Evolutionary conservation across 1,139 yeast species (phyloP).

Genomic region (Saccharomyces hybrid): DNA sequence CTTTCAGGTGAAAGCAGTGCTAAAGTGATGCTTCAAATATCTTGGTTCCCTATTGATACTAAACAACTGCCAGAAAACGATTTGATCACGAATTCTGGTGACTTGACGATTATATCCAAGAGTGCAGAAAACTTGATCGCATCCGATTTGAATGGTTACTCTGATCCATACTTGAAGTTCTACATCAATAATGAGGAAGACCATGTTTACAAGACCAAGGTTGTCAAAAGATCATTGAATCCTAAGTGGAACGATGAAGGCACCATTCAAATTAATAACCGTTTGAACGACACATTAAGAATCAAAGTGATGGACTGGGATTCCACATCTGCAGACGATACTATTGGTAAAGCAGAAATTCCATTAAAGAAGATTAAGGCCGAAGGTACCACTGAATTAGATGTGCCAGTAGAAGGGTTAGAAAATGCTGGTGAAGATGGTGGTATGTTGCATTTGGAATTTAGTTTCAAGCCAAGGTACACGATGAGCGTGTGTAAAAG

Average conservation of each 20-base stretch:
- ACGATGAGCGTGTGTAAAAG: constrained; percentile 36
- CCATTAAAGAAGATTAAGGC: constrained; percentile 57
- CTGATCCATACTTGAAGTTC: constrained; percentile 81
- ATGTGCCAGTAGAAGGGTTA: constrained; percentile 43
- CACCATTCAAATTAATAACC: constrained; percentile 45
- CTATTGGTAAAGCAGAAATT: constrained; percentile 60
- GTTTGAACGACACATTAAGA: constrained; percentile 52
- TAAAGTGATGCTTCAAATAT: constrained; percentile 51
- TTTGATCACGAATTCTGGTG: constrained; percentile 69
- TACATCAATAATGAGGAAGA: constrained; percentile 54
- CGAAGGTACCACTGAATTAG: constrained; percentile 44
- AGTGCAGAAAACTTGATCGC: constrained; percentile 67
- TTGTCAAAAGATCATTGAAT: constrained; percentile 73
- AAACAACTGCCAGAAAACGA: constrained; percentile 66
- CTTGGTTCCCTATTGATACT: constrained; percentile 71
- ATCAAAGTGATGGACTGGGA: constrained; percentile 83
- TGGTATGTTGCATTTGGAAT: constrained; percentile 55
- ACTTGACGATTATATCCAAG: constrained; percentile 52
- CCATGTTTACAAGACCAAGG: constrained; percentile 60
- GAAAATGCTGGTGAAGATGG: constrained; percentile 43
- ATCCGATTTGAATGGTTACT: constrained; percentile 83
- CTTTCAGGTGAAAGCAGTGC: constrained; percentile 44
- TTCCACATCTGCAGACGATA: constrained; percentile 80
- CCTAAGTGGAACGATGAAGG: constrained; percentile 78
- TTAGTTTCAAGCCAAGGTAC: constrained; percentile 65